Conservation (phyloP, 2,329 filamentous ascomycete genomes). For the Cylindrodendrum hubeiense region DNA sequence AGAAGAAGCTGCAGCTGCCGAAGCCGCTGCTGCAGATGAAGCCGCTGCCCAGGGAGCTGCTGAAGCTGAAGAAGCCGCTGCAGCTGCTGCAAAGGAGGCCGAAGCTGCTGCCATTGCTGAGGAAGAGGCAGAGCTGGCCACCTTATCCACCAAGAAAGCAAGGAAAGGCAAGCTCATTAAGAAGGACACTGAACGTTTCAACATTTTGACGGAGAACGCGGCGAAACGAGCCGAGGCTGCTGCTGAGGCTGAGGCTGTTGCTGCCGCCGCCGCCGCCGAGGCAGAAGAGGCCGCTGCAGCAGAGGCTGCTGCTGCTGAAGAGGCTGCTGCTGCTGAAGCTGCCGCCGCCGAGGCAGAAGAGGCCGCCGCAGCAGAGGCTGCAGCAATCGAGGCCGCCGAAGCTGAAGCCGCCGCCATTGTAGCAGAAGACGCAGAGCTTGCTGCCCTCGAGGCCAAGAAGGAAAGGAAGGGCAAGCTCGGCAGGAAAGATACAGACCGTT, state of each 20-base stretch:
- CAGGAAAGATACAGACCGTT: constrained; percentile 61
- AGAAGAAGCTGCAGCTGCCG: constrained; percentile 29
- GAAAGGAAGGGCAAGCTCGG: constrained; percentile 60
- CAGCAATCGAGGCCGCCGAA: constrained; percentile 22
- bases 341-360: constrained; percentile 5
- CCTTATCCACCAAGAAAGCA: constrained; percentile 51
- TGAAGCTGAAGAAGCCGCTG: constrained; percentile 44
- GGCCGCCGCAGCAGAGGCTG: constrained; percentile 32
- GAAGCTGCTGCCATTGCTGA: constrained; percentile 29
- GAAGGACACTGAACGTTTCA: constrained; percentile 47
- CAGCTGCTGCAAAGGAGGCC: constrained; percentile 53
- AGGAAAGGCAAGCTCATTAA: constrained; percentile 46
- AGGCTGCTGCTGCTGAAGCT: constrained; percentile 33
- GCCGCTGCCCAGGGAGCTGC: constrained; percentile 43
- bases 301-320: constrained; percentile 18
- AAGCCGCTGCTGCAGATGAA: constrained; percentile 30
- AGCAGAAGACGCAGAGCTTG: constrained; percentile 27
- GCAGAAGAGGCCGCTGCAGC: background rate
- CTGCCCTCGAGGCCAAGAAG: constrained; percentile 54
- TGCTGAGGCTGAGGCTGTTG: constrained; percentile 20
- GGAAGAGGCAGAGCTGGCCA: constrained; percentile 43
- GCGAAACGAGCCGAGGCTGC: constrained; percentile 31
- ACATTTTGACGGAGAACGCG: constrained; percentile 38
- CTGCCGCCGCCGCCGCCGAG: constrained; percentile 30
- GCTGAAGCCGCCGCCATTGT: constrained; percentile 22